Base-by-base conservation (phyloP, 2,329 filamentous ascomycete species). In the Penicillium sp. region DNA sequence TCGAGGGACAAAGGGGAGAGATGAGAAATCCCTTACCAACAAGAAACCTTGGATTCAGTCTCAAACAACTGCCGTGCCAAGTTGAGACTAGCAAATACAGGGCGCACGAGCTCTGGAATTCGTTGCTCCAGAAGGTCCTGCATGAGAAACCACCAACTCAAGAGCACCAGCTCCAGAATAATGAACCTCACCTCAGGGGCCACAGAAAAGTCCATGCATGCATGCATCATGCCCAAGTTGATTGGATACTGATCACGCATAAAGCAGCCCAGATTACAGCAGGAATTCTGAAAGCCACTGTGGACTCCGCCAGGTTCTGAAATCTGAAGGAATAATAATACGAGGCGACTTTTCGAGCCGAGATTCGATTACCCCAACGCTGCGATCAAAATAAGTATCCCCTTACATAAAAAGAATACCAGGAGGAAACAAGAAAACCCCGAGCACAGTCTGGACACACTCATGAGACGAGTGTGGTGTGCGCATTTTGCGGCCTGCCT, bases 181-280 rank as follows among this genome's bases (percentile, higher is more conserved):
- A 15, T 15, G 35, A 41, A 41, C 5, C 35, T 41, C 11, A 41
- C 5, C 35, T 41, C 11, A n/a, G 35, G 35, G 35, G 5, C 26
- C 26, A 26, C 23, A 48, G 8, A 48, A 15, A 48, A 26, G 46
- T 48, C 9, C n/a, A 23, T 29, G 21, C 21, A 47, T 19, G 23
- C 23, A 15, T 19, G 23, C 23, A 15, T 26, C 13, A 13, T 19
- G n/a, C 4, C 21, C 44, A 47, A 56, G 13, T 35, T 56, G 44
- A 56, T 56, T 56, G 53, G 53, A 21, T 7, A 47, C 21, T 23
- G 53, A 56, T 56, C 53, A 48, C 53, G 53, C 53, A 56, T 21
- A 23, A 56, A 47, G 26, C 29, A 56, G 26, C 26, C 41, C 26
- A 23, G 19, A 56, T 47, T 47, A 31, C 29, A 29, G 21, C 31